Evolutionary conservation across 345 rosid genomes (phyloP), one percentile per base, ranked within the genome.

Genomic region (Rhodomyrtus tomentosa): DNA sequence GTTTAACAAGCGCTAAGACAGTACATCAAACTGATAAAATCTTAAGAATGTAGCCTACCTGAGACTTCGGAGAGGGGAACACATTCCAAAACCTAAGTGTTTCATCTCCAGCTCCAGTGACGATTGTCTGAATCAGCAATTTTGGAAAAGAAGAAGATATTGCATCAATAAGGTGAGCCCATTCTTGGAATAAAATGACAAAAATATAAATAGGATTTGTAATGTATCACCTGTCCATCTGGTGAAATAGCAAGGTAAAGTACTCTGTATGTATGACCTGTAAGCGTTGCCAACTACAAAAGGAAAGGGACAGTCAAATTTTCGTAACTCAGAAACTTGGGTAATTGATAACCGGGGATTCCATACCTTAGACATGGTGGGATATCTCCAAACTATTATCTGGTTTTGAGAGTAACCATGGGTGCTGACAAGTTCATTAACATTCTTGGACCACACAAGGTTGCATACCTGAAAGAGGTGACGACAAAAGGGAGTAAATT

Each of bases 351-450:
- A 81, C 10, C 29, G 56, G 13, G 52, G 42, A 27, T 80, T 85
- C 40, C 86, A 51, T 89, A 96, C 99, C 97, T 98, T 98, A 80
- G 99, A 93, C 99, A 98, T 96, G 76, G 94, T 90, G 74, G 99
- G 99, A 85, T 96, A 96, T 92, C 96, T 98, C 99, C 99, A 98
- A 40, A 98, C 98, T 42, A 95, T 91, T 55, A 98, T 96, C 90
- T 98, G 99, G 90, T 98, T 98, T 89, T 98, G 99, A 76, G 99
- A 98, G 90, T 95, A 98, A 68, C 99, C 99, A 81, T 98, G 99
- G 20, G 99, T 96, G 91, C 99, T 98, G 87, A 98, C 98, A 55
- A 98, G 96, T 91, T 98, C 99, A 82, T 98, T 98, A 55, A 93
- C 99, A 87, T 98, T 98, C 91, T 96, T 98, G 53, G 99, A 96